Base-by-base conservation (phyloP, 805 yeast genomes). In the Candida pini region DNA sequence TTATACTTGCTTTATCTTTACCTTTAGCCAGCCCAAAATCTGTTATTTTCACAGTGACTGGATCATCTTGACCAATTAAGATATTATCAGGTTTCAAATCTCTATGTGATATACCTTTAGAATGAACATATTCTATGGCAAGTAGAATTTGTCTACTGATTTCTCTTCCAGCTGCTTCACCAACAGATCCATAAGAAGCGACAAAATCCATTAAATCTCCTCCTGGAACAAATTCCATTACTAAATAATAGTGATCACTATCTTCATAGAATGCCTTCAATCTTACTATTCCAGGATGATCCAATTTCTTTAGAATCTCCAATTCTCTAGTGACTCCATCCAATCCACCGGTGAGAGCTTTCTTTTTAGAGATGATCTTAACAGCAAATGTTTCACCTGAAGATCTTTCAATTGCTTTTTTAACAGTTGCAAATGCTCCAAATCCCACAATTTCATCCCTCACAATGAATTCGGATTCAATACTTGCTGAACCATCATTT, bases 181-280 rank as follows among this genome's bases (percentile, higher is more conserved):
- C 90, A 14, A 92, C 83, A 3, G 90, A 76, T 12, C 97, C 97
- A 58, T 85, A 82, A 3, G 88, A 85, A 1, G 94, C 90, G 2
- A 90, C 94, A 60, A 86, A 89, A 63, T 92, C 98, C 98, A 92
- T 92, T 34, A 92, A 65, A 58, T 92, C 99, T 18, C 98, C 99
- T 12, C 97, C 97, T 2, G 94, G 81, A 18, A 92, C 94, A 49
- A 80, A 84, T 53, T 92, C 98, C 97, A 92, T 90, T 6, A 92
- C 90, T 43, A 92, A 66, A 56, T 86, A 90, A 56, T 85, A 85
- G 49, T 73, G 76, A 39, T 81, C 84, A 5, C 68, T 63, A 54
- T 90, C 97, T 53, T 89, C 96, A 54, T 78, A 88, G 49, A 83
- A 85, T 4, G 88, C 92, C 53, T 83, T 78, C 33, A 92, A 66